Base-by-base conservation (phyloP, 1,284 basidiomycete genomes). In the Leccinum variabile region DNA sequence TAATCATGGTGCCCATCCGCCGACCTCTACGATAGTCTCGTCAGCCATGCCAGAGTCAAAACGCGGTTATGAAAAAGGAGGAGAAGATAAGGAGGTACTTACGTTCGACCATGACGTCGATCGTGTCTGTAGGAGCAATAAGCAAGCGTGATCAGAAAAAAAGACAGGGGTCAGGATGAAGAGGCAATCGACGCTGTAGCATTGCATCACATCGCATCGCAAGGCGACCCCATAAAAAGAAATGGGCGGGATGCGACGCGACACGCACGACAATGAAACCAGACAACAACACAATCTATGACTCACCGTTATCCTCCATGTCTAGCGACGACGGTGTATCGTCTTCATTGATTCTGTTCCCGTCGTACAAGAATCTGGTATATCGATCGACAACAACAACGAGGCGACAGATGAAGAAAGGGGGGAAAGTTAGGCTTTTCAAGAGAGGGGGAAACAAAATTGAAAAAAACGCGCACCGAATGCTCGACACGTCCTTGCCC, bases 21-120 rank as follows among this genome's bases (percentile, higher is more conserved):
- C 70, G 0, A 69, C 68, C 68, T 72, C 68, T 55, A n/a, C 4
- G 18, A 50, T 3, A 13, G 18, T 8, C 6, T 14, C 49, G 30
- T 70, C 39, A 68, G 69, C 41, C 2, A 16, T 16, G 16, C 14
- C 7, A 1, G 7, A 22, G 3, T 58, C 5, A 13, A 16, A 3
- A 18, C 5, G 14, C 37, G 44, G 9, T 41, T 5, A n/a, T 3
- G 6, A 2, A 3, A n/a, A 22, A 5, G 33, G 2, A 16, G 33
- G 10, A 32, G 41, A 55, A 58, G 33, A 39, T 44, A 33, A 88
- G 13, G 13, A 52, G 49, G 25, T 10, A 28, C 91, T 70, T 80
- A 95, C 93, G 92, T 80, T 95, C 92, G 65, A 95, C 90, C 87
- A 95, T 91, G 65, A 95, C 93, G 83, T 95, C 93, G 76, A 95